These are phyloP conservation scores for Beauveria sp. DNA, from an alignment of 2,329 filamentous ascomycete species.

Conservation along the genomic window DNA sequence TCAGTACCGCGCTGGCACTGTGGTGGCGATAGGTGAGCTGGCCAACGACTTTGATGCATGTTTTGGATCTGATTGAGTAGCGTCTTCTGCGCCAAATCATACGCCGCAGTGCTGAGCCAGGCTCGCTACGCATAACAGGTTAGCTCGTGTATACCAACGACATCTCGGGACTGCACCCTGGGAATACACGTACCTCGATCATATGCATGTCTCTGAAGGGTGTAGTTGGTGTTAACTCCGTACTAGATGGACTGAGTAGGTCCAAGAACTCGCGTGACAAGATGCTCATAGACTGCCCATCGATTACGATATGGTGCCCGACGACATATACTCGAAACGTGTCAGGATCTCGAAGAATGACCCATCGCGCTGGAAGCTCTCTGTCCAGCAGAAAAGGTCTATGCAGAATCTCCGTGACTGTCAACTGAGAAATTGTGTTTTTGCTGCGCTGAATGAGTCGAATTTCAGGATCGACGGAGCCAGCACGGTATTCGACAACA, in stretches of 20 bases:
- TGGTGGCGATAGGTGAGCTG: background rate
- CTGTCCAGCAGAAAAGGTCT: conserved; percentile 1
- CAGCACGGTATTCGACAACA: conserved; percentile 3
- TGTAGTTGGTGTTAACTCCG: background rate
- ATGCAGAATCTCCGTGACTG: conserved; percentile 5
- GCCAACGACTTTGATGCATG: background rate
- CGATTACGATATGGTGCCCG: too few relatives aligned
- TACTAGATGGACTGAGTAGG: too few relatives aligned
- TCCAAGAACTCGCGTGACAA: too few relatives aligned
- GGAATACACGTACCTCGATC: background rate
- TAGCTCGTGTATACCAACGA: background rate
- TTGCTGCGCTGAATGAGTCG: conserved; percentile 8
- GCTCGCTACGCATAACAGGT: background rate
- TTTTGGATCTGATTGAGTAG: background rate
- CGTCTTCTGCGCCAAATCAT: background rate
- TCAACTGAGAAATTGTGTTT: background rate
- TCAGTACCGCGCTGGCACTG: background rate
- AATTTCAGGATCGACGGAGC: conserved; percentile 8
- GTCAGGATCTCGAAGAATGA: conserved; percentile 7
- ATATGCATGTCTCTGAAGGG: background rate
- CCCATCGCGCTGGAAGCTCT: conserved; percentile 11
- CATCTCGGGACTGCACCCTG: background rate
- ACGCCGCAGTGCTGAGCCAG: background rate
- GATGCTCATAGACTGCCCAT: too few relatives aligned
- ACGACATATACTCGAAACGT: background rate